A percentile compares a stretch with the other conserved stretches of the same genome.
These are phyloP conservation scores for Calvatia gigantea DNA, from an alignment of 768 basidiomycete genomes.

Conservation along the genomic window DNA sequence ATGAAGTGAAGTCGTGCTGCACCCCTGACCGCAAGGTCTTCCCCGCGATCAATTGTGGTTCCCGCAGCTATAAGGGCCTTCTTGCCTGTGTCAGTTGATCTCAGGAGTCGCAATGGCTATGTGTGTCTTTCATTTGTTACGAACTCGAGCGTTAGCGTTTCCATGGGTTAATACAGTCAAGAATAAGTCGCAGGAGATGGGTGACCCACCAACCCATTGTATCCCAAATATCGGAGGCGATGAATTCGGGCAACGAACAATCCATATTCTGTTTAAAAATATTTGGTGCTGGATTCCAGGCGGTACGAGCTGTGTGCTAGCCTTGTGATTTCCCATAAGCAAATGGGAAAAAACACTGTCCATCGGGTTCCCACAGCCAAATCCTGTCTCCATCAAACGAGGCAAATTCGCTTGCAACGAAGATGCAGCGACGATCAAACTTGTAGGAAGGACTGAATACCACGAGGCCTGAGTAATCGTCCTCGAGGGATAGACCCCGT, in stretches of 20 bases:
- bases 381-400: slow-evolving; percentile 85
- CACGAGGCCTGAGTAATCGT: slow-evolving; percentile 76
- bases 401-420: slow-evolving; percentile 75
- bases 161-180: background rate
- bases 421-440: slow-evolving; percentile 79
- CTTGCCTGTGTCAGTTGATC: slow-evolving; percentile 79
- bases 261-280: slow-evolving; percentile 70
- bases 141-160: slow-evolving; percentile 79
- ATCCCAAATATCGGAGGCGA: slow-evolving; percentile 84
- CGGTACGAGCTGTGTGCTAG: background rate
- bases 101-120: slow-evolving; percentile 83
- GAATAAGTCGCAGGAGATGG: background rate
- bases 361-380: slow-evolving; percentile 72
- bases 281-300: slow-evolving; percentile 49
- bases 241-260: slow-evolving; percentile 85
- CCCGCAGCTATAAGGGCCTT: slow-evolving; percentile 94
- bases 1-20: slow-evolving; percentile 55
- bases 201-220: slow-evolving; percentile 84
- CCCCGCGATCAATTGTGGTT: slow-evolving; percentile 90
- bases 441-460: slow-evolving; percentile 80
- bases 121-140: slow-evolving; percentile 86
- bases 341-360: slow-evolving; percentile 35
- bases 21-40: slow-evolving; percentile 91
- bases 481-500: slow-evolving; percentile 66
- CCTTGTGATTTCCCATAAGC: background rate